Evolutionary conservation across 192 early-diverging fungal species (phyloP), one percentile per base, ranked within the genome.

Genomic region (Coemansia sp.): DNA sequence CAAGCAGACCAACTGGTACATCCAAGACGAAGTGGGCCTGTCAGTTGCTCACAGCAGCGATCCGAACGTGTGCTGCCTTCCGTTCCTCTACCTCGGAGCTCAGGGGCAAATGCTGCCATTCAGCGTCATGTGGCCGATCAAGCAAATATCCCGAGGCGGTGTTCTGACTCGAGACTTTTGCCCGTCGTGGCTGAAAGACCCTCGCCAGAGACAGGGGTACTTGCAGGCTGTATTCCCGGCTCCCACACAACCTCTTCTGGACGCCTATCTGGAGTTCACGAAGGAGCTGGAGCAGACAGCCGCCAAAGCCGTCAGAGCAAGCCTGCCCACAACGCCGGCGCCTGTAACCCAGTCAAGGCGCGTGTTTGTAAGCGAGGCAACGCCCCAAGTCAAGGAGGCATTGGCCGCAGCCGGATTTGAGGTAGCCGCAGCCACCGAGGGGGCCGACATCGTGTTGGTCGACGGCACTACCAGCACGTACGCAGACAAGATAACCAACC

Each of bases 91-190:
- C 53, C 72, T 84, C 5, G 69, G 77, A 13, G 73, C 76, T 18
- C 75, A 73, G 18, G 82, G 79, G 6, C 79, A 69, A 25, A 86
- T 86, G 39, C 76, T 81, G 47, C 86, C 87, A 12, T 89, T 85
- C 58, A 88, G 85, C 67, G 72, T 91, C 41, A 50, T 91, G 52
- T 91, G 86, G 76, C 88, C 89, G 1, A 82, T 86, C 45, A 77
- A 79, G 48, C 45, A 82, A 14, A 85, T 91, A 18, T 26, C 43
- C 3, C 59, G 79, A 33, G 85, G 86, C 33, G 85, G 85, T 20
- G 41, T 63, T 1, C 65, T 89, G 39, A 82, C 84, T 3, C 80
- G 86, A 62, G 86, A 91, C 58, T 84, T 83, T 56, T 83, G 88
- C 21, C 89, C 89, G 10, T 77, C 68, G 4, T 82, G 84, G 73